These are phyloP conservation scores for Wickerhamomyces kurtzmanii DNA, from an alignment of 805 yeast genomes.

Conservation along the genomic window DNA sequence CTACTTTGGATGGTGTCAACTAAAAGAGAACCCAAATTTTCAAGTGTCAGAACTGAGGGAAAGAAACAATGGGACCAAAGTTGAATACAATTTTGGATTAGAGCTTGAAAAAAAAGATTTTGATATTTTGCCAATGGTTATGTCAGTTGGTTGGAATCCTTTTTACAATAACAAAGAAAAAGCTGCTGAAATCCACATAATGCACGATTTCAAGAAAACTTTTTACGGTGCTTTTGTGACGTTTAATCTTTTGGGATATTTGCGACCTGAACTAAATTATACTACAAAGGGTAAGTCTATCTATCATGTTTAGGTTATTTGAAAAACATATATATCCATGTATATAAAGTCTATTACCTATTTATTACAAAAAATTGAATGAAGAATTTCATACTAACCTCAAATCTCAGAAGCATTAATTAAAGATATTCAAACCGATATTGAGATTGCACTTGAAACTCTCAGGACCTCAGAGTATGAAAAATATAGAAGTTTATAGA, in stretches of 20 bases:
- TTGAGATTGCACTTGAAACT: slow-evolving; percentile 48
- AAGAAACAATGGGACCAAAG: slow-evolving; percentile 29
- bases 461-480: slow-evolving; percentile 32
- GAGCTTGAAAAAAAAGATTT: slow-evolving; percentile 28
- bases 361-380: no score
- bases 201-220: slow-evolving; percentile 55
- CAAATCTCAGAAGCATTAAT: slow-evolving; percentile 60
- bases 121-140: slow-evolving; percentile 71
- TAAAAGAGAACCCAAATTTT: slow-evolving; percentile 12
- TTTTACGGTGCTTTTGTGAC: slow-evolving; percentile 79
- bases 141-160: slow-evolving; percentile 96
- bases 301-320: neutral
- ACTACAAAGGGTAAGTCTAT: slow-evolving; percentile 41
- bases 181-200: slow-evolving; percentile 80
- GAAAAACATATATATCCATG: no score
- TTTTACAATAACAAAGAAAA: slow-evolving; percentile 71
- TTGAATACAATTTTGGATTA: slow-evolving; percentile 55
- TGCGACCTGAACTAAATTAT: slow-evolving; percentile 85
- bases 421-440: slow-evolving; percentile 75
- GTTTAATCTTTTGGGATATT: slow-evolving; percentile 73
- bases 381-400: slow-evolving; percentile 3
- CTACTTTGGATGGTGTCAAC: slow-evolving; percentile 71
- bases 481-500: slow-evolving; percentile 15
- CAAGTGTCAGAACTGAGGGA: slow-evolving; percentile 11
- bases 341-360: no score